Evolutionary conservation across 208 protist genomes (phyloP).

Genomic region (Leishmania tarentolae): DNA sequence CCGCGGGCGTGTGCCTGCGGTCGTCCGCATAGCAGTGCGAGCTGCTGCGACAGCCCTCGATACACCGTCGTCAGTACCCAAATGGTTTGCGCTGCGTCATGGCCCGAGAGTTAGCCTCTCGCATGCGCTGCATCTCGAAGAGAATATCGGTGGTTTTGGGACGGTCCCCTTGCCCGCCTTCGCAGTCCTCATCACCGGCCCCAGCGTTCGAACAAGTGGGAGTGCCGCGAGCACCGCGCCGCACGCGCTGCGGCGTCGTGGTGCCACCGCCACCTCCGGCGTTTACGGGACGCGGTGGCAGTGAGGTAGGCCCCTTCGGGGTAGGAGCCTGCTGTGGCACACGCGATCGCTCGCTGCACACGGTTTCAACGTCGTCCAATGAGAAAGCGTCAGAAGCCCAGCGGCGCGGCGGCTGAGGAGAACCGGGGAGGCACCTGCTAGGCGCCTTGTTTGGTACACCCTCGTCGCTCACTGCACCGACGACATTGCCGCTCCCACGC

Average conservation of each 20-base stretch:
- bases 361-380: slow-evolving; percentile 35
- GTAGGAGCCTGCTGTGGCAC: slow-evolving; percentile 10
- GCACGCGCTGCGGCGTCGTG: slow-evolving; percentile 19
- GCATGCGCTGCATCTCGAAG: slow-evolving; percentile 57
- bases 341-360: slow-evolving; percentile 36
- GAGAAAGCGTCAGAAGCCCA: slow-evolving; percentile 29
- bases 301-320: slow-evolving; percentile 20
- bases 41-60: background rate
- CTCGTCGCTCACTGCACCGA: background rate
- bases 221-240: slow-evolving; percentile 32
- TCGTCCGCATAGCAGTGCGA: background rate
- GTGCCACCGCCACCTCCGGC: background rate
- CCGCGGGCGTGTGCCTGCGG: background rate
- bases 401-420: slow-evolving; percentile 16
- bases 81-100: slow-evolving; percentile 41
- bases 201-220: slow-evolving; percentile 19
- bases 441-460: background rate
- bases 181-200: background rate
- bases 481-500: background rate
- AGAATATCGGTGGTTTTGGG: slow-evolving; percentile 15
- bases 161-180: background rate
- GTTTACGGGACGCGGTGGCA: slow-evolving; percentile 34
- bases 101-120: slow-evolving; percentile 62
- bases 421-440: slow-evolving; percentile 3
- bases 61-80: slow-evolving; percentile 29